Conservation (phyloP, 805 yeast genomes). For the Wickerhamiella galacta region DNA sequence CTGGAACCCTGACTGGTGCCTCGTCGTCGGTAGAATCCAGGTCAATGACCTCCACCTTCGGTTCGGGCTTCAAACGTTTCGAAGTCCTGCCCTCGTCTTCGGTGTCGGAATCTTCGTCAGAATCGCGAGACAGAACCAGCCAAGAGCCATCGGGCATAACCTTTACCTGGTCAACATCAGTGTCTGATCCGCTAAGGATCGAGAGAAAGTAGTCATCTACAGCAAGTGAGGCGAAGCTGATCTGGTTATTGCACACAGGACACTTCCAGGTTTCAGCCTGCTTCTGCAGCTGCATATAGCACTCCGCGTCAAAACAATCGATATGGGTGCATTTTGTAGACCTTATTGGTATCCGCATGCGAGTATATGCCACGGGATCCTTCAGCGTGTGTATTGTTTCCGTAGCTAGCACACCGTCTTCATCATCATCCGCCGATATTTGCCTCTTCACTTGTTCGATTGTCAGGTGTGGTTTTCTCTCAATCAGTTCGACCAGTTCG, state of each 20-base stretch:
- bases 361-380: slow-evolving; percentile 62
- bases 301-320: slow-evolving; percentile 73
- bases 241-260: slow-evolving; percentile 51
- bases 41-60: slow-evolving; percentile 16
- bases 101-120: slow-evolving; percentile 10
- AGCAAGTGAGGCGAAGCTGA: slow-evolving; percentile 42
- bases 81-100: slow-evolving; percentile 10
- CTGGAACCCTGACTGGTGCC: too few species aligned
- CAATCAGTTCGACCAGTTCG: slow-evolving; percentile 27
- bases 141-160: slow-evolving; percentile 62
- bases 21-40: slow-evolving; percentile 10
- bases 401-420: slow-evolving; percentile 45
- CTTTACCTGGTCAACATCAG: slow-evolving; percentile 47
- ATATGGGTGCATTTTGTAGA: slow-evolving; percentile 60
- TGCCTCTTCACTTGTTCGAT: slow-evolving; percentile 33
- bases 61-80: slow-evolving; percentile 5
- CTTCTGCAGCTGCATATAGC: slow-evolving; percentile 56
- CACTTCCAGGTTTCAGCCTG: slow-evolving; percentile 80
- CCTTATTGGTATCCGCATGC: slow-evolving; percentile 57
- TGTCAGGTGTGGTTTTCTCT: slow-evolving; percentile 35
- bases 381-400: slow-evolving; percentile 49
- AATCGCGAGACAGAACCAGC: slow-evolving; percentile 24
- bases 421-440: slow-evolving; percentile 26
- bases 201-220: slow-evolving; percentile 59
- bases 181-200: slow-evolving; percentile 36